Evolutionary conservation across 208 protist species (phyloP), one percentile per base, ranked within the genome.

Genomic region (Ichthyophonus hoferi): DNA sequence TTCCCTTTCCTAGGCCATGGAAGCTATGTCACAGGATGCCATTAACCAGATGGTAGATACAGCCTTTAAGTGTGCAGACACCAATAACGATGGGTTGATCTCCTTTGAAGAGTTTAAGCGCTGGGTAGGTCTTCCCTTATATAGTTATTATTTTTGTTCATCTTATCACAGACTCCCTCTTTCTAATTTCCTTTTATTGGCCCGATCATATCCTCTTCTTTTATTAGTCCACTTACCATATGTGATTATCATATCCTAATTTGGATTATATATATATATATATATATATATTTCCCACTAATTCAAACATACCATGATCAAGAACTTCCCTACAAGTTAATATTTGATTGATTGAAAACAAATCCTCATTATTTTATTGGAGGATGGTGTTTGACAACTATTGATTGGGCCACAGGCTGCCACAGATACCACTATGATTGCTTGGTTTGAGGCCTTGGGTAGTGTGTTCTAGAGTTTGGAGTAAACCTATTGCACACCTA

Each of bases 11-110:
- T 35, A 87, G 83, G 58, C 58, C 1, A 88, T 88, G 85, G 85
- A 88, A 37, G 85, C 85, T 7, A 88, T 88, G 85, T 88, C 85
- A 2, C 37, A 88, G 85, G 85, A 88, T 79, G 85, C 85, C 58
- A 88, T 88, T 33, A 42, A 88, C 33, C 50, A 88, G 39, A 42
- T 88, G 58, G 85, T 88, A 1, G 85, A 88, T 12, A 67, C 42
- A 0, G 42, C 85, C 12, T 88, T 88, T 42, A 3, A 3, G 38
- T 31, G 38, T 33, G 85, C 85, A 7, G 85, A 88, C 39, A 39
- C 58, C 24, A 39, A 88, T 43, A 39, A 40, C 7, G 85, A 88
- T 37, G 85, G 42, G 17, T 1, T 81, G 14, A 79, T 88, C 0
- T 78, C 31, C 17, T 67, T n/a, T 24, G 85, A 88, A 39, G 85